Evolutionary conservation across 73 alveolate species (phyloP).

Genomic region (Tetrahymena elliotti): DNA sequence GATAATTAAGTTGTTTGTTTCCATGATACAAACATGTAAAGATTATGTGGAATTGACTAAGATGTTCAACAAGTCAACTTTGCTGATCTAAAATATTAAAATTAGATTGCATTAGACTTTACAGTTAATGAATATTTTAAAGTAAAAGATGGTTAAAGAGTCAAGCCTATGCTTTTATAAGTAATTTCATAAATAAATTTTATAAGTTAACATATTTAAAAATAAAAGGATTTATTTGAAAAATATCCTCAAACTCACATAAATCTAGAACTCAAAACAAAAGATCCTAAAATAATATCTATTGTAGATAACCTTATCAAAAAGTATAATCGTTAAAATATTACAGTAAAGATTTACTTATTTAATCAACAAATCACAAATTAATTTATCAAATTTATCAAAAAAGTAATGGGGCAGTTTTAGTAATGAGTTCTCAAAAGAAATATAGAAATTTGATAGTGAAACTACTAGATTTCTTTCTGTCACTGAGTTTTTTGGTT

Average conservation of each 20-base stretch:
- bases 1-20: neutral
- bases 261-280: neutral
- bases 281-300: neutral
- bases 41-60: neutral
- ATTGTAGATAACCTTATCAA: neutral
- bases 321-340: neutral
- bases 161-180: neutral
- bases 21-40: neutral
- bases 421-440: neutral
- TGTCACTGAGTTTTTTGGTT: neutral
- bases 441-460: neutral
- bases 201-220: neutral
- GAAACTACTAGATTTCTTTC: neutral
- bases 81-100: neutral
- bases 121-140: neutral
- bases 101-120: neutral
- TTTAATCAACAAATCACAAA: too few relatives aligned
- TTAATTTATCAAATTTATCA: neutral
- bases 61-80: neutral
- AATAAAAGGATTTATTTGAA: neutral
- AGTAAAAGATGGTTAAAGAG: neutral
- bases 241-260: neutral
- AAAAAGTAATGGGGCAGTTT: neutral
- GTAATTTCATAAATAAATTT: neutral
- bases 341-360: neutral